phyloP scores from a whole-genome alignment of 208 protist genomes.

The Leishmania turanica region DNA sequence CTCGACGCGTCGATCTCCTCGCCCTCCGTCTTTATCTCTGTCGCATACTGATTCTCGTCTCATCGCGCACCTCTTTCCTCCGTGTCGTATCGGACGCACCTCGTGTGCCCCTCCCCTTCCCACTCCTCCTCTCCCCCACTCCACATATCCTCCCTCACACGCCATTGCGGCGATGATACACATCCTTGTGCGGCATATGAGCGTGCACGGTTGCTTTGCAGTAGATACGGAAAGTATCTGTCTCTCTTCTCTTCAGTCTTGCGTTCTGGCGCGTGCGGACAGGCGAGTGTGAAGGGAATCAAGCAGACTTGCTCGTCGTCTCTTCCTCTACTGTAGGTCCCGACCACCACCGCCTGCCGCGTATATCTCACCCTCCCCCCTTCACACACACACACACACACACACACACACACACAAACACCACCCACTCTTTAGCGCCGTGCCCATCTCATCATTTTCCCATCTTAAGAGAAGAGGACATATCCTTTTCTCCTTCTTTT shows the following conservation, averaged over 20 bases:
- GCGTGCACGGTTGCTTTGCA: background rate
- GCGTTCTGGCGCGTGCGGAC: background rate
- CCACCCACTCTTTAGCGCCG: background rate
- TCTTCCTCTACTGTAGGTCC: background rate
- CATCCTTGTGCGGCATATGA: background rate
- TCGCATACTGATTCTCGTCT: background rate
- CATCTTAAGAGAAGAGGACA: background rate
- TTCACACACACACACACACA: background rate
- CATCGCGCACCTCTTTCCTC: background rate
- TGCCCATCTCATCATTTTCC: background rate
- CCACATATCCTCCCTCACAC: background rate
- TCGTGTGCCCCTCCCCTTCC: background rate
- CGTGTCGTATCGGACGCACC: background rate
- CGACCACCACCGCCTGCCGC: background rate
- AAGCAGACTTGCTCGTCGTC: background rate
- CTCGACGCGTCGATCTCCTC: background rate
- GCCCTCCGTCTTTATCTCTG: background rate
- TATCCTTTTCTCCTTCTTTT: background rate
- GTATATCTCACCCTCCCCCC: too few species aligned
- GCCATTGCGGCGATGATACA: background rate
- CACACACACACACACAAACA: background rate
- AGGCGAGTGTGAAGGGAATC: background rate
- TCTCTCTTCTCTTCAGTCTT: background rate
- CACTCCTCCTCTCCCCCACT: background rate
- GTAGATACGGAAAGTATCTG: background rate